phyloP scores from a whole-genome alignment of 768 basidiomycete species.

The Leccinum ochraceum region DNA sequence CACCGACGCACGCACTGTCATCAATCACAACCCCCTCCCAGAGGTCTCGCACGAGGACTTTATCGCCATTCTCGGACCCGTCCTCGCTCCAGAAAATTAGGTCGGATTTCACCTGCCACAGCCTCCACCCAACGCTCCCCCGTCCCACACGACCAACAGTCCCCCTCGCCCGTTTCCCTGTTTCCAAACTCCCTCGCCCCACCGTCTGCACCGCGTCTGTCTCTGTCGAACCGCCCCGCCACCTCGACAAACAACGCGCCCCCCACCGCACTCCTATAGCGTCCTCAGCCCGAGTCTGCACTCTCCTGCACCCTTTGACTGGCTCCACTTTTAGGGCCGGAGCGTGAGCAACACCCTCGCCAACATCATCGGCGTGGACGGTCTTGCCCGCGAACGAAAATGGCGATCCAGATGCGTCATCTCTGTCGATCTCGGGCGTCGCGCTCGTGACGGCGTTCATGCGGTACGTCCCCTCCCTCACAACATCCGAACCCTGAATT shows the following conservation, averaged over 20 bases:
- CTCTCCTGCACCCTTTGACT: conserved; percentile 80
- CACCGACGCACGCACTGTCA: conserved; percentile 57
- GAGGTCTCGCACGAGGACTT: conserved; percentile 70
- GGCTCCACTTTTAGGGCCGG: conserved; percentile 84
- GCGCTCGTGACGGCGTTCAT: conserved; percentile 75
- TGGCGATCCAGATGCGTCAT: conserved; percentile 84
- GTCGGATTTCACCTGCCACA: conserved; percentile 23
- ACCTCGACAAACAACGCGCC: no score
- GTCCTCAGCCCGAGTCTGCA: conserved; percentile 37
- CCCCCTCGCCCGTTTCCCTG: no score
- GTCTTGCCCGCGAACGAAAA: conserved; percentile 78
- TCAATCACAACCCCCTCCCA: conserved; percentile 92
- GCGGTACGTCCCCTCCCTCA: conserved; percentile 50
- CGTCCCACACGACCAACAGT: no score
- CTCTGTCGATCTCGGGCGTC: conserved; percentile 76
- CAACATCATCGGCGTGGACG: conserved; percentile 79
- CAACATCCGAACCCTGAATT: not conserved
- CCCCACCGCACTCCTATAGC: no score
- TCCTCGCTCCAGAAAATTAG: conserved; percentile 80
- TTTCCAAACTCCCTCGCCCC: no score
- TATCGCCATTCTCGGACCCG: conserved; percentile 53
- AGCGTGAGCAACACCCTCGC: conserved; percentile 76
- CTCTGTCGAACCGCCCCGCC: no score
- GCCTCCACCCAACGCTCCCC: conserved; percentile 23
- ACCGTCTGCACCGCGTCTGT: no score